Conservation (phyloP, 108 stramenopile species). For the Epithemia pelagica region DNA sequence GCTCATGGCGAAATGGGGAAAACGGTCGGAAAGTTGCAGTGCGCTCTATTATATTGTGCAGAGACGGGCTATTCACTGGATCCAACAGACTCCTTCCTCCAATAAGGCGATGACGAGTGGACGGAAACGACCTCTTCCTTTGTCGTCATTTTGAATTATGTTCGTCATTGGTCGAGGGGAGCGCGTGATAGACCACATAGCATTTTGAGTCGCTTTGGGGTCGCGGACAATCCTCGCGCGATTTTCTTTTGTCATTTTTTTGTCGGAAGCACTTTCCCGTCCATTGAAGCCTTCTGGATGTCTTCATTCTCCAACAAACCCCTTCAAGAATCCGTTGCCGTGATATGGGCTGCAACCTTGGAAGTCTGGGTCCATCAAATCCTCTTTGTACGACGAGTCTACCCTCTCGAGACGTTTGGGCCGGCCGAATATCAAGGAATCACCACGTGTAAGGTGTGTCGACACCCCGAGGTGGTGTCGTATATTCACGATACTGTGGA, state of each 20-base stretch:
- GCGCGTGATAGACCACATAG: no score
- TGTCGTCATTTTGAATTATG: no score
- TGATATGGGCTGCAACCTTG: constrained; percentile 3
- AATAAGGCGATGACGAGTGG: no score
- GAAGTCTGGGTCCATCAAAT: constrained; percentile 16
- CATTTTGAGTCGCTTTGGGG: no score
- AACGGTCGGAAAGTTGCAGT: not conserved
- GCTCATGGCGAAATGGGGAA: not conserved
- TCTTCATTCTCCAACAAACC: not conserved
- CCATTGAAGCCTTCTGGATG: not conserved
- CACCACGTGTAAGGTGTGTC: constrained; percentile 21
- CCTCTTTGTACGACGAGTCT: constrained; percentile 31
- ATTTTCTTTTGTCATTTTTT: no score
- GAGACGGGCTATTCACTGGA: not conserved
- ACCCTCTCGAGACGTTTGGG: constrained; percentile 38
- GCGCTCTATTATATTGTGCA: not conserved
- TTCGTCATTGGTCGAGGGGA: no score
- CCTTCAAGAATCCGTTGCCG: not conserved
- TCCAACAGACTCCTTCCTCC: not conserved
- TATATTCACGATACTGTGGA: constrained; percentile 36
- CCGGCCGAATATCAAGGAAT: constrained; percentile 30
- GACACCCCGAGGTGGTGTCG: constrained; percentile 39
- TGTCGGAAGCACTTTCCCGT: not conserved
- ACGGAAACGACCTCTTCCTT: no score
- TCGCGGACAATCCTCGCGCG: no score